Percentiles rank a stretch among this genome's conserved stretches.
Evolutionary conservation across 1,284 basidiomycete genomes (phyloP).

Genomic region (Coniferiporia weirii): DNA sequence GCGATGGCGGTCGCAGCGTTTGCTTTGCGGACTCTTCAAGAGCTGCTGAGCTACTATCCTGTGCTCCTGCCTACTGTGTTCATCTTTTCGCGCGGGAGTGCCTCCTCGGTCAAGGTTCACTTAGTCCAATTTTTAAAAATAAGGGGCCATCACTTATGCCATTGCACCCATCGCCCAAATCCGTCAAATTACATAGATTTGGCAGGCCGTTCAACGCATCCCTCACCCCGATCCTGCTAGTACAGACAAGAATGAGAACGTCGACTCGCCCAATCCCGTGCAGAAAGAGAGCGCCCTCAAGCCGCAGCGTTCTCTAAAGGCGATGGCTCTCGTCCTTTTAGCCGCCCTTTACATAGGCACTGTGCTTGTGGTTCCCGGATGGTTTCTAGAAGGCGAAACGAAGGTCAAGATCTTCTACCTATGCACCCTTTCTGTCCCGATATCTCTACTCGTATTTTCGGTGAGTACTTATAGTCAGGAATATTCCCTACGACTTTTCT

Average conservation of each 20-base stretch:
- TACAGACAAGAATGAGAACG: not conserved
- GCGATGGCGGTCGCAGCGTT: too few species aligned
- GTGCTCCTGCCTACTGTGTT: not conserved
- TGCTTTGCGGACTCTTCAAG: not conserved
- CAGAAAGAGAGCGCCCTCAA: not conserved
- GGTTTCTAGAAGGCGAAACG: not conserved
- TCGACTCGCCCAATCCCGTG: not conserved
- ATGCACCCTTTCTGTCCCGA: not conserved
- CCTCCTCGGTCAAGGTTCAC: not conserved
- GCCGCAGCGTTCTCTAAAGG: not conserved
- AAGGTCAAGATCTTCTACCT: not conserved
- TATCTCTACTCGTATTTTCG: not conserved
- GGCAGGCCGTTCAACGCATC: not conserved
- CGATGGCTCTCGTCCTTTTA: not conserved
- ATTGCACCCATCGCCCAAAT: not conserved
- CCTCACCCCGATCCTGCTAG: not conserved
- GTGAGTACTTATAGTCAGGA: not conserved
- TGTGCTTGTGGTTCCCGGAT: not conserved
- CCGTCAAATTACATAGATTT: not conserved
- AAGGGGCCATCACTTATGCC: not conserved
- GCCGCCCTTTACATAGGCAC: too few species aligned
- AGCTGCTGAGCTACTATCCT: not conserved
- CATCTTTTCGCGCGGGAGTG: not conserved
- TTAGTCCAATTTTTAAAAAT: not conserved
- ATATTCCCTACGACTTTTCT: not conserved